Conservation (phyloP, 305 asterid genomes). For the Fraxinus nigra region DNA sequence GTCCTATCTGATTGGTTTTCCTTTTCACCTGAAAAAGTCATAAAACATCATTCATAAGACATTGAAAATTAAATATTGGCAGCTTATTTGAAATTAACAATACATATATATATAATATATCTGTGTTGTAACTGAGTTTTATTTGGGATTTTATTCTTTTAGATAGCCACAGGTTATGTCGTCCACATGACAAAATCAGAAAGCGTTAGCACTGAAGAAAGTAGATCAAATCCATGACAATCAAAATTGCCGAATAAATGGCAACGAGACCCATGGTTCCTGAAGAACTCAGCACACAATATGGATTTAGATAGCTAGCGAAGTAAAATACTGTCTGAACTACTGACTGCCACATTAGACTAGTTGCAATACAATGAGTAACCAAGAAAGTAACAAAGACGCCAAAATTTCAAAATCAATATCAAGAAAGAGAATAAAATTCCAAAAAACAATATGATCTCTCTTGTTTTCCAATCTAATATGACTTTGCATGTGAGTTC, state of each 20-base stretch:
- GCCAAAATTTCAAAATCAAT: neutral
- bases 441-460: neutral
- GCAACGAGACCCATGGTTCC: neutral
- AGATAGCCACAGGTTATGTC: neutral
- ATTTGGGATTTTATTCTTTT: neutral
- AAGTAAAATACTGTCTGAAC: neutral
- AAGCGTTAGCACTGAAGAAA: neutral
- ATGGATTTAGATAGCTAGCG: neutral
- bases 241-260: neutral
- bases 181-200: neutral
- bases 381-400: neutral
- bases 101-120: neutral
- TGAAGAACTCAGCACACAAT: neutral
- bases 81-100: neutral
- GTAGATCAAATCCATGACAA: neutral
- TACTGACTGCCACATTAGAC: slow-evolving; percentile 6
- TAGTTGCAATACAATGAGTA: neutral
- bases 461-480: neutral
- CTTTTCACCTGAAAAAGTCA: slow-evolving; percentile 65
- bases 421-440: neutral
- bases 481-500: neutral
- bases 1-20: slow-evolving; percentile 75
- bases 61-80: slow-evolving; percentile 9
- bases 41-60: slow-evolving; percentile 14
- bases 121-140: neutral